Conservation (phyloP, 371 early-diverging fungal species). For the Apophysomyces elegans region DNA sequence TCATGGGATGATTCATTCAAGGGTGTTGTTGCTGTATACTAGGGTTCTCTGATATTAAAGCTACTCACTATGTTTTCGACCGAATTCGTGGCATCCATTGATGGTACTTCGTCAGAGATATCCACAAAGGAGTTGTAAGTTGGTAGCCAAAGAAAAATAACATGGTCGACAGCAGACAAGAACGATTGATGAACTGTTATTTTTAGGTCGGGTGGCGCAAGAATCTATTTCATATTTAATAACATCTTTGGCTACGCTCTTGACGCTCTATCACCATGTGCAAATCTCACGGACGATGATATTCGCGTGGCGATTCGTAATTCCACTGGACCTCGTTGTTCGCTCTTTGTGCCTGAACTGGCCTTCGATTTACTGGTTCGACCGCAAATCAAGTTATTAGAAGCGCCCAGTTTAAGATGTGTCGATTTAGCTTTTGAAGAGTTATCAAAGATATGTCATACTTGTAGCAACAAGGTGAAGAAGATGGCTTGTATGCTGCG, state of each 20-base stretch:
- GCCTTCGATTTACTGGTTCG: constrained; percentile 90
- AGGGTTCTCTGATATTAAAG: constrained; percentile 75
- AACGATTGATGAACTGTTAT: not conserved
- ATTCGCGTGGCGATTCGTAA: constrained; percentile 92
- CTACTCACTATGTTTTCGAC: constrained; percentile 81
- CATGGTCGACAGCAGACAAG: not conserved
- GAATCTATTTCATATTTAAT: constrained; percentile 91
- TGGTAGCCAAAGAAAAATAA: not conserved
- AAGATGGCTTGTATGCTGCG: no score
- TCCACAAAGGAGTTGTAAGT: constrained; percentile 87
- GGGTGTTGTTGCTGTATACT: constrained; percentile 7
- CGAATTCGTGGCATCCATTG: constrained; percentile 81
- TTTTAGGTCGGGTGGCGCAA: constrained; percentile 78
- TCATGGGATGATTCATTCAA: not conserved
- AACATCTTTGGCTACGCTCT: constrained; percentile 81
- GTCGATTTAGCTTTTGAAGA: constrained; percentile 91
- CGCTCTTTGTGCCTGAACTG: constrained; percentile 89
- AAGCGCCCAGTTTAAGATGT: constrained; percentile 83
- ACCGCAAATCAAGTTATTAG: constrained; percentile 80
- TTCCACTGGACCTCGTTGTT: constrained; percentile 85
- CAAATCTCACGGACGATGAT: constrained; percentile 78
- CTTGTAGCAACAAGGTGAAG: constrained; percentile 73
- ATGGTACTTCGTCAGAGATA: constrained; percentile 83
- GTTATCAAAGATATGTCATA: constrained; percentile 86
- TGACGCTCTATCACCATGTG: constrained; percentile 75